These are phyloP conservation scores for Trichoderma sp. DNA, from an alignment of 2,329 filamentous ascomycete genomes.

Conservation along the genomic window DNA sequence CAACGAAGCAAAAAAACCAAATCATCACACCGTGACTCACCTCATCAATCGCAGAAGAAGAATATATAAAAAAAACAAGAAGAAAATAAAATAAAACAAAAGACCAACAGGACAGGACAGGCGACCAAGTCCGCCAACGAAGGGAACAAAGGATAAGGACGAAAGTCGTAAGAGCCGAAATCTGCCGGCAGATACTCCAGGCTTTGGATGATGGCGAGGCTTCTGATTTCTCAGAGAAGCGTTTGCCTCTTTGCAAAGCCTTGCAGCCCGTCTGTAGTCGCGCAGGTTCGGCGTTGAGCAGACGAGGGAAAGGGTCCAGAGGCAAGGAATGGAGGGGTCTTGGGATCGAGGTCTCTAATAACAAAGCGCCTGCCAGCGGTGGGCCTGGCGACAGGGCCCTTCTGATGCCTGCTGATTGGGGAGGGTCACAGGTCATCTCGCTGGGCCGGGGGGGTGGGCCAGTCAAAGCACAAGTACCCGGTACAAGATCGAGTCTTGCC, in stretches of 20 bases:
- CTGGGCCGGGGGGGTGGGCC: not conserved
- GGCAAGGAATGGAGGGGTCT: slow-evolving; percentile 21
- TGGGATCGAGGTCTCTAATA: slow-evolving; percentile 22
- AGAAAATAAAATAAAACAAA: not conserved
- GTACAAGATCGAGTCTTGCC: slow-evolving; percentile 7
- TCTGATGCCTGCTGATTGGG: slow-evolving; percentile 20
- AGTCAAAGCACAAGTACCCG: not conserved
- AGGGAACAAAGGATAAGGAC: not conserved
- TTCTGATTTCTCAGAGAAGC: not conserved
- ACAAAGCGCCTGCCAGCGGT: slow-evolving; percentile 19
- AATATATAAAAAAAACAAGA: not conserved
- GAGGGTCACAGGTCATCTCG: slow-evolving; percentile 19
- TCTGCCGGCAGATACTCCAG: slow-evolving; percentile 12
- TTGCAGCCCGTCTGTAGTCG: slow-evolving; percentile 18
- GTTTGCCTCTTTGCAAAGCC: slow-evolving; percentile 12
- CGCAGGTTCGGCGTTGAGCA: slow-evolving; percentile 20
- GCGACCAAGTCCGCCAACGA: not conserved
- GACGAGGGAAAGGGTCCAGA: slow-evolving; percentile 22
- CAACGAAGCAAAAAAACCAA: slow-evolving; percentile 2
- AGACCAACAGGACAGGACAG: not conserved
- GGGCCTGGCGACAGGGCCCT: slow-evolving; percentile 15
- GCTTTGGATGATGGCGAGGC: not conserved
- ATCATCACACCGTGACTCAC: slow-evolving; percentile 18
- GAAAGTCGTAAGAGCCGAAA: slow-evolving; percentile 14
- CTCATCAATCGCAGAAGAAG: slow-evolving; percentile 4